Percentiles rank a stretch among this genome's conserved stretches.
Evolutionary conservation across 1,284 basidiomycete species (phyloP).

Genomic region (Cutaneotrichosporon spelunceum): DNA sequence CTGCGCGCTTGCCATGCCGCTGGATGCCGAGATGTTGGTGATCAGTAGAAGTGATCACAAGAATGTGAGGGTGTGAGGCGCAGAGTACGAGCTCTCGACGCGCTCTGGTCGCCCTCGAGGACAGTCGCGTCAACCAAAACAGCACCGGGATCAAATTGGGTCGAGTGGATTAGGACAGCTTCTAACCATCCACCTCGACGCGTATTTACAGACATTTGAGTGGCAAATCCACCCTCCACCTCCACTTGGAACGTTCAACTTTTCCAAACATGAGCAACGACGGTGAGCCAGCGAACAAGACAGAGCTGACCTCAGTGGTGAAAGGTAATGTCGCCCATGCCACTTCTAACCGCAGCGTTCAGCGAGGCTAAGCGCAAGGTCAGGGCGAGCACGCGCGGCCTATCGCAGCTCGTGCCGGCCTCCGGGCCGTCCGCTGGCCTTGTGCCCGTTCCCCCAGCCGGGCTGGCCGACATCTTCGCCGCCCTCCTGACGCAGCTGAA

Average conservation of each 20-base stretch:
- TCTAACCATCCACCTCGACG: too few relatives aligned
- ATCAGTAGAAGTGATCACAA: neutral
- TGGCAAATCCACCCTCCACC: neutral
- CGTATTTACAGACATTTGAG: neutral
- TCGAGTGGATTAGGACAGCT: neutral
- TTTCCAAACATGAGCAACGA: slow-evolving; percentile 6
- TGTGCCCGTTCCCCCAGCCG: slow-evolving; percentile 25
- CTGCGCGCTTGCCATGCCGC: neutral
- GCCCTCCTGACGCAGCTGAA: slow-evolving; percentile 29
- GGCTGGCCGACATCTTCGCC: slow-evolving; percentile 28
- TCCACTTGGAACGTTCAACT: slow-evolving; percentile 6
- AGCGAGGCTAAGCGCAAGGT: neutral
- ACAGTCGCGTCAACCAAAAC: slow-evolving; percentile 17
- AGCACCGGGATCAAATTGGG: neutral
- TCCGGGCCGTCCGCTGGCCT: neutral
- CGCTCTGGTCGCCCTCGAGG: too few relatives aligned
- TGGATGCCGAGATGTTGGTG: neutral
- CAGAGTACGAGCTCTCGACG: neutral
- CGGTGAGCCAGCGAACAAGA: neutral
- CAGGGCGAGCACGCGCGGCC: slow-evolving; percentile 3
- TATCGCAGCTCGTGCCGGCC: slow-evolving; percentile 2
- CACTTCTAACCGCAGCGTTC: neutral
- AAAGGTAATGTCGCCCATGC: neutral
- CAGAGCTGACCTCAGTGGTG: slow-evolving; percentile 5
- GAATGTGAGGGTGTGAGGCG: neutral